phyloP scores from a whole-genome alignment of 2,329 filamentous ascomycete species.

The Aureobasidium lini region DNA sequence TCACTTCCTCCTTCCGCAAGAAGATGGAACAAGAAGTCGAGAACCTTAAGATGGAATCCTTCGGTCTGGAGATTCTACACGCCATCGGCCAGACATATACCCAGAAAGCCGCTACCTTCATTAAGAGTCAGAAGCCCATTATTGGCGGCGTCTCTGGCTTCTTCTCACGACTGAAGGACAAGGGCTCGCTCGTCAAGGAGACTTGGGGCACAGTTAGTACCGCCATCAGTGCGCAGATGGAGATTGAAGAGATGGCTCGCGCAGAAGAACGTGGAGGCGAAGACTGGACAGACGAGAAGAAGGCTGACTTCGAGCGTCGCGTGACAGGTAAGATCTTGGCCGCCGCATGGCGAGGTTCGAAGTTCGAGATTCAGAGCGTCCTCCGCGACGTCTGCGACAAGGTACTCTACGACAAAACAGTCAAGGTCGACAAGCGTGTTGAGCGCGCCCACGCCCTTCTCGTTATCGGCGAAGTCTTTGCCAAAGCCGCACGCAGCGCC shows the following conservation, averaged over 20 bases:
- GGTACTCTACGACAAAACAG: constrained; percentile 71
- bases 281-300: constrained; percentile 97
- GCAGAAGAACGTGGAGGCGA: constrained; percentile 91
- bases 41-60: constrained; percentile 98
- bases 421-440: constrained; percentile 74
- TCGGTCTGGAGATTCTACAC: constrained; percentile 91
- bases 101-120: constrained; percentile 74
- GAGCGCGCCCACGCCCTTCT: constrained; percentile 87
- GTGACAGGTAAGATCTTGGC: constrained; percentile 98
- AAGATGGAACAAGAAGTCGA: constrained; percentile 94
- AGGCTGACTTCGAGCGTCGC: constrained; percentile 86
- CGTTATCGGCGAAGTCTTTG: constrained; percentile 81
- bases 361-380: constrained; percentile 96
- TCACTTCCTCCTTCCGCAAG: constrained; percentile 83
- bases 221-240: constrained; percentile 94
- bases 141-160: constrained; percentile 77
- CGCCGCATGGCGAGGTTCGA: constrained; percentile 90
- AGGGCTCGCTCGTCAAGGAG: constrained; percentile 93
- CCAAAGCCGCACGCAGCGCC: constrained; percentile 59
- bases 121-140: constrained; percentile 95
- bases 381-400: constrained; percentile 88
- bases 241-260: constrained; percentile 98
- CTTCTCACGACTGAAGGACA: constrained; percentile 89
- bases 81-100: constrained; percentile 89
- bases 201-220: constrained; percentile 97